phyloP scores from a whole-genome alignment of 345 rosid genomes.

The Ceriops zippeliana region DNA sequence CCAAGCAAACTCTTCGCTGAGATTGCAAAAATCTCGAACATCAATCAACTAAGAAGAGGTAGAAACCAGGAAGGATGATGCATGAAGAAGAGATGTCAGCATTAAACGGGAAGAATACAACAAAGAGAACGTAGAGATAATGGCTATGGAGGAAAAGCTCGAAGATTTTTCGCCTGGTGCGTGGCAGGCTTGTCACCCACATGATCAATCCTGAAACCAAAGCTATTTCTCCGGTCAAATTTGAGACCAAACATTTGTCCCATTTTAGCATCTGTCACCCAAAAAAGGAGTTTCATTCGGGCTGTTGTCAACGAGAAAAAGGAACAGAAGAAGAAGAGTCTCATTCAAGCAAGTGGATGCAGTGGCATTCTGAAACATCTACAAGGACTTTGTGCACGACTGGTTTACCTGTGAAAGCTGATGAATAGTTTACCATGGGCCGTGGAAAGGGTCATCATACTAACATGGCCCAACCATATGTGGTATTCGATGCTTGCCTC shows the following conservation, averaged over 20 bases:
- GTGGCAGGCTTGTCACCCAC: conserved; percentile 19
- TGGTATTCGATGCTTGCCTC: conserved; percentile 33
- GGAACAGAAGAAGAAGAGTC: neutral
- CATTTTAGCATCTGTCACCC: conserved; percentile 18
- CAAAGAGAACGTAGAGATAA: conserved; percentile 24
- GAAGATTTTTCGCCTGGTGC: conserved; percentile 22
- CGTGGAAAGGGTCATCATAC: conserved; percentile 18
- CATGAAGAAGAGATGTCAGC: conserved; percentile 19
- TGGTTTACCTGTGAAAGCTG: conserved; percentile 19
- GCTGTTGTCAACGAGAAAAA: neutral
- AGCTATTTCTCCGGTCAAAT: conserved; percentile 28
- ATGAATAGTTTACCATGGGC: conserved; percentile 13
- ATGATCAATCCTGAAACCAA: conserved; percentile 21
- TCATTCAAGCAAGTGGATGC: too few relatives aligned
- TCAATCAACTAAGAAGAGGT: conserved; percentile 25
- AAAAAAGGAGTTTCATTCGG: neutral
- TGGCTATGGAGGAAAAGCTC: conserved; percentile 28
- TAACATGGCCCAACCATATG: conserved; percentile 25
- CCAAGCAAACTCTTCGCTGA: conserved; percentile 19
- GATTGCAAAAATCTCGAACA: conserved; percentile 26
- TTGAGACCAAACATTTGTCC: conserved; percentile 16
- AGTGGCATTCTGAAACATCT: neutral
- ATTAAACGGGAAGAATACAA: conserved; percentile 25
- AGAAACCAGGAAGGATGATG: conserved; percentile 23
- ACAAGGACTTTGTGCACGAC: neutral